These are phyloP conservation scores for Epicoccum sorghinum DNA, from an alignment of 2,329 filamentous ascomycete species.

Conservation along the genomic window DNA sequence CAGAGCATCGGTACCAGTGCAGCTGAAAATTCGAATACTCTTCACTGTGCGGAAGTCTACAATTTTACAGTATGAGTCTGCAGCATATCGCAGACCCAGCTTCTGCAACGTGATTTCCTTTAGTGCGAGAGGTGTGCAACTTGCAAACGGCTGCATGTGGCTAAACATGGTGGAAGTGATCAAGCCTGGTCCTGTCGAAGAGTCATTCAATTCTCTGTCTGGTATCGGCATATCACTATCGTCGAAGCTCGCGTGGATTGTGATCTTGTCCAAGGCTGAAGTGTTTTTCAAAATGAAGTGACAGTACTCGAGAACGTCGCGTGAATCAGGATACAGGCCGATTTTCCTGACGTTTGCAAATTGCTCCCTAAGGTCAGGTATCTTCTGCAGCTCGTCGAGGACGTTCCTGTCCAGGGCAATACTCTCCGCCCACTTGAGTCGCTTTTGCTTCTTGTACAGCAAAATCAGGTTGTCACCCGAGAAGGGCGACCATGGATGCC, in stretches of 20 bases:
- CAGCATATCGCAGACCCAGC: constrained; percentile 54
- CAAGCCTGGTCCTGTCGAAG: constrained; percentile 54
- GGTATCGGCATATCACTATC: constrained; percentile 43
- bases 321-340: constrained; percentile 55
- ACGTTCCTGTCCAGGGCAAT: constrained; percentile 53
- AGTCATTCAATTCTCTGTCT: constrained; percentile 54
- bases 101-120: constrained; percentile 54
- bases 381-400: constrained; percentile 51
- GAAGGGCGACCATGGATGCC: constrained; percentile 58
- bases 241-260: constrained; percentile 55
- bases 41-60: constrained; percentile 54
- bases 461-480: constrained; percentile 55
- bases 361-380: constrained; percentile 47
- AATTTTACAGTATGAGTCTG: constrained; percentile 55
- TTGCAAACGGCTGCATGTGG: constrained; percentile 55
- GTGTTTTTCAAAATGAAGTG: constrained; percentile 52
- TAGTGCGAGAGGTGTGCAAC: constrained; percentile 53
- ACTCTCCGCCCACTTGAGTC: constrained; percentile 56
- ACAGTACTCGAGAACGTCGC: constrained; percentile 53
- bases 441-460: constrained; percentile 56
- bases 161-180: constrained; percentile 55
- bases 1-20: constrained; percentile 54
- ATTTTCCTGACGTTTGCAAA: constrained; percentile 53
- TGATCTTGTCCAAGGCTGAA: constrained; percentile 52
- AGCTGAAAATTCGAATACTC: constrained; percentile 52